Evolutionary conservation across 129 eudicot species (phyloP).

Genomic region (Solidago caesia): DNA sequence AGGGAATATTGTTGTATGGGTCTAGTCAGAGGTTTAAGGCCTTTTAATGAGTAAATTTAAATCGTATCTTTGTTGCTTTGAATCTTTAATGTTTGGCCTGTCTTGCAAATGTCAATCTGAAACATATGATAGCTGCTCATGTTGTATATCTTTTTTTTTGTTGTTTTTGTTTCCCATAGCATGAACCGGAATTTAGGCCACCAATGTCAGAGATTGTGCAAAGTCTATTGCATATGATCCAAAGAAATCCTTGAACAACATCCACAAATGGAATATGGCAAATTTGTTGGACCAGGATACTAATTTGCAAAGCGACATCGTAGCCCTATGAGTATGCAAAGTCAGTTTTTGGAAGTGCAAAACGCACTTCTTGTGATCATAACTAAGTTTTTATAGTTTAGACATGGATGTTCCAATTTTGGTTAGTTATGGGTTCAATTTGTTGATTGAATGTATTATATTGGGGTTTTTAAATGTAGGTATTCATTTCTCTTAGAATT

Average conservation of each 20-base stretch:
- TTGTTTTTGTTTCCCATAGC: constrained; percentile 33
- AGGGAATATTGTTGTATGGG: no score
- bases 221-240: constrained; percentile 66
- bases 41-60: no score
- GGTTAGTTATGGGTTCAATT: constrained; percentile 4
- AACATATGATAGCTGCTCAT: neutral
- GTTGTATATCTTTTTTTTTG: neutral
- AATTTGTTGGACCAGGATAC: neutral
- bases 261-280: neutral
- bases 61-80: neutral
- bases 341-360: neutral
- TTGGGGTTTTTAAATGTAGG: constrained; percentile 14
- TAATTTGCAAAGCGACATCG: neutral
- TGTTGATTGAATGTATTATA: constrained; percentile 16
- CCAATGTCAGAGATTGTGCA: constrained; percentile 91
- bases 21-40: no score
- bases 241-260: constrained; percentile 34
- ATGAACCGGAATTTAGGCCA: constrained; percentile 94
- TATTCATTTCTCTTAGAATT: constrained; percentile 3
- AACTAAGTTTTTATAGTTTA: constrained; percentile 17
- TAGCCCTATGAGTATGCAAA: neutral
- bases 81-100: neutral
- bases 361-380: neutral
- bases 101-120: neutral
- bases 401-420: constrained; percentile 4